Percentiles rank a stretch among this genome's conserved stretches.
Conservation (phyloP, 2,329 filamentous ascomycete species). For the Penicillium sp. region DNA sequence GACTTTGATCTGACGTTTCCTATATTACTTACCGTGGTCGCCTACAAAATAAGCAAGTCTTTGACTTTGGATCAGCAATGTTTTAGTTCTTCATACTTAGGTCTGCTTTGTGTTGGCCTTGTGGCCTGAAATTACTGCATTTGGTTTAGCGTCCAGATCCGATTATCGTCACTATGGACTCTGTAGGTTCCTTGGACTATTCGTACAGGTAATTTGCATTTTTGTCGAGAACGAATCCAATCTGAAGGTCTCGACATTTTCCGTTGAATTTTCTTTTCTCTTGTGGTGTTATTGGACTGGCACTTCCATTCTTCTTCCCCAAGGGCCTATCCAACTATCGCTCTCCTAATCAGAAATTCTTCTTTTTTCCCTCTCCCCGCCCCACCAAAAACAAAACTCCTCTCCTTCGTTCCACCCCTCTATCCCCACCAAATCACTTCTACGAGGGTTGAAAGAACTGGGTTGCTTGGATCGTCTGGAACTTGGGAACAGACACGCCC, state of each 20-base stretch:
- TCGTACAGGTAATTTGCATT: neutral
- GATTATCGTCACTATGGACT: conserved; percentile 10
- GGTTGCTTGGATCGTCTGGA: conserved; percentile 26
- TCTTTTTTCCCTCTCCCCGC: conserved; percentile 29
- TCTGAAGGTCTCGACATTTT: neutral
- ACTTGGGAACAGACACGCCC: conserved; percentile 29
- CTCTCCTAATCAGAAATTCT: conserved; percentile 26
- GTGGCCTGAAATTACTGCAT: conserved; percentile 8
- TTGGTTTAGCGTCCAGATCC: conserved; percentile 17
- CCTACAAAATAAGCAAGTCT: neutral
- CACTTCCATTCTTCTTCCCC: neutral
- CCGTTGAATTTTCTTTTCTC: neutral
- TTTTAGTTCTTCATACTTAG: neutral
- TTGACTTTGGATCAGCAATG: neutral
- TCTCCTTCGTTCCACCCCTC: conserved; percentile 18
- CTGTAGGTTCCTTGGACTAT: conserved; percentile 9
- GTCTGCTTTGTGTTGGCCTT: conserved; percentile 5
- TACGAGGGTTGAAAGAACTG: conserved; percentile 18
- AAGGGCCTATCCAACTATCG: conserved; percentile 20
- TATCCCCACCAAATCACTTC: conserved; percentile 15
- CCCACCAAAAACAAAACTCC: conserved; percentile 33
- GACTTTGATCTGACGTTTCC: neutral
- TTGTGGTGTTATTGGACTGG: conserved; percentile 1
- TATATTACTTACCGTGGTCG: neutral
- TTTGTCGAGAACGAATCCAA: neutral